These are phyloP conservation scores for Neurospora sp. DNA, from an alignment of 495 filamentous ascomycete species.

Conservation along the genomic window DNA sequence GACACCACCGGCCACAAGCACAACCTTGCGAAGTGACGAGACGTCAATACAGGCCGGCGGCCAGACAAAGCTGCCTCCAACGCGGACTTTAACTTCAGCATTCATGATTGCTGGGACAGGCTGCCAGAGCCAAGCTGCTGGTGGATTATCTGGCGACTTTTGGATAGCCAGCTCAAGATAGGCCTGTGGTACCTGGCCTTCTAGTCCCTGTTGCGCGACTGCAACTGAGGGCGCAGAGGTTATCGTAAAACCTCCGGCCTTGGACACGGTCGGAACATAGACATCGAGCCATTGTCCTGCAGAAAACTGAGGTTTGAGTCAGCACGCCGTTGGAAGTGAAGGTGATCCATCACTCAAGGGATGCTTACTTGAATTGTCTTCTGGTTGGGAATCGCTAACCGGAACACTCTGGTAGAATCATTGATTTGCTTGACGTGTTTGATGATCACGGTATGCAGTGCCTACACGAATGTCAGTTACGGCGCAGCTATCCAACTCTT, in stretches of 20 bases:
- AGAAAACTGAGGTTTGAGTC: constrained; percentile 44
- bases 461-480: constrained; percentile 20
- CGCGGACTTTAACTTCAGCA: constrained; percentile 50
- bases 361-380: constrained; percentile 18
- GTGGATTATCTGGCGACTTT: constrained; percentile 14
- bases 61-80: constrained; percentile 75
- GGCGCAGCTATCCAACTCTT: neutral
- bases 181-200: constrained; percentile 23
- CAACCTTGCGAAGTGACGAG: constrained; percentile 39
- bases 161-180: constrained; percentile 23
- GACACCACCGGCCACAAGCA: constrained; percentile 75
- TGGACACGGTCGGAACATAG: constrained; percentile 51
- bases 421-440: constrained; percentile 23
- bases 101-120: constrained; percentile 42
- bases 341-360: constrained; percentile 1
- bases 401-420: constrained; percentile 29
- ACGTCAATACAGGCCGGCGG: constrained; percentile 42
- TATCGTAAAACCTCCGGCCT: constrained; percentile 79
- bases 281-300: constrained; percentile 92
- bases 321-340: neutral
- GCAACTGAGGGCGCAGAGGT: constrained; percentile 56
- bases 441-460: constrained; percentile 30
- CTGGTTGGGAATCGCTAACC: constrained; percentile 19
- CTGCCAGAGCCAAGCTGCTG: constrained; percentile 70
- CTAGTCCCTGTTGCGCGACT: constrained; percentile 42